These are phyloP conservation scores for Extremus antarcticus DNA, from an alignment of 495 filamentous ascomycete species.

Conservation along the genomic window DNA sequence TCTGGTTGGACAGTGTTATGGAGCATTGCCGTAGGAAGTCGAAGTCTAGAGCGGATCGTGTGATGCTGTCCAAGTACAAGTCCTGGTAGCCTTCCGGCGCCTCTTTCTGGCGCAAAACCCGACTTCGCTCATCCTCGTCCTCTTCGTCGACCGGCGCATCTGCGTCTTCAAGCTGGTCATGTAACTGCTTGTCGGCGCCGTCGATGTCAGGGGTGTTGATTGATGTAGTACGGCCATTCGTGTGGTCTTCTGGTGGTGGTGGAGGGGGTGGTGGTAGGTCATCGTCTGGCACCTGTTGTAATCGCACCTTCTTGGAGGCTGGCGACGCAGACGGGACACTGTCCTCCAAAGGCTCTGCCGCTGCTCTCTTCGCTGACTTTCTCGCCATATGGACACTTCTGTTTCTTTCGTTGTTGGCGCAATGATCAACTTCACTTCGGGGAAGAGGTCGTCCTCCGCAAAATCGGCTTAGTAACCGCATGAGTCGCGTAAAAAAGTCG, in stretches of 20 bases:
- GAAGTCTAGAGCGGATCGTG: conserved; percentile 77
- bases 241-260: conserved; percentile 16
- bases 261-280: conserved; percentile 23
- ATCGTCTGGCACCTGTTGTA: conserved; percentile 44
- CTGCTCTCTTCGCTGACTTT: conserved; percentile 58
- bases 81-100: conserved; percentile 73
- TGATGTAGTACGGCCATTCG: conserved; percentile 32
- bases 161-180: conserved; percentile 36
- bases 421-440: no score
- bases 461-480: background rate
- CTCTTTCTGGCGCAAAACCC: conserved; percentile 22
- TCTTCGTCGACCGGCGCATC: conserved; percentile 25
- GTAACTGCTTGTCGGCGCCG: conserved; percentile 26
- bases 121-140: conserved; percentile 32
- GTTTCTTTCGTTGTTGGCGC: no score
- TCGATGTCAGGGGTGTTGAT: conserved; percentile 22
- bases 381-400: background rate
- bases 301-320: conserved; percentile 62
- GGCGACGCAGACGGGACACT: conserved; percentile 50
- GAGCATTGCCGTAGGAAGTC: conserved; percentile 99
- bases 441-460: background rate
- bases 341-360: conserved; percentile 65
- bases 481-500: background rate
- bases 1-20: conserved; percentile 89
- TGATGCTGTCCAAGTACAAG: conserved; percentile 94